Conservation (phyloP, 2,329 filamentous ascomycete genomes). For the Ilyonectria robusta region DNA sequence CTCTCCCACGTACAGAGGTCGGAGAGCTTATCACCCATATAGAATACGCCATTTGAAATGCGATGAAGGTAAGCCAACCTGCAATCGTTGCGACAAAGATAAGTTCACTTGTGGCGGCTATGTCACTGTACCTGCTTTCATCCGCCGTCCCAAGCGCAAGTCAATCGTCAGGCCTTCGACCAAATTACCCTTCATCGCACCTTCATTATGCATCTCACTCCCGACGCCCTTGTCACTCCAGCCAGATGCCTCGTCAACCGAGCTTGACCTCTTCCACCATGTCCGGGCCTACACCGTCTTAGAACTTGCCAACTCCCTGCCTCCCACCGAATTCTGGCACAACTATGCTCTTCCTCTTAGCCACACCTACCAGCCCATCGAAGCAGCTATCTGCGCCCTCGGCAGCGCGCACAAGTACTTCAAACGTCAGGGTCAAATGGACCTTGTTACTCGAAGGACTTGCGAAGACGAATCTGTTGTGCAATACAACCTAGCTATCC, state of each 20-base stretch:
- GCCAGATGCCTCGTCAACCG: background rate
- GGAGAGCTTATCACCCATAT: too few relatives aligned
- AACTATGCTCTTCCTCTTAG: background rate
- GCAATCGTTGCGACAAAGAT: slow-evolving; percentile 35
- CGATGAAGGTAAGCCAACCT: slow-evolving; percentile 46
- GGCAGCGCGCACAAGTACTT: slow-evolving; percentile 1
- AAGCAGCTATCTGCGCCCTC: background rate
- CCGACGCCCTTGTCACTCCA: background rate
- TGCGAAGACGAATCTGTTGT: background rate
- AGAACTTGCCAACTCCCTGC: slow-evolving; percentile 1
- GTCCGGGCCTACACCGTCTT: background rate
- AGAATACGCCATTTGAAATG: slow-evolving; percentile 46
- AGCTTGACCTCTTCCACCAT: background rate
- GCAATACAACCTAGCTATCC: background rate
- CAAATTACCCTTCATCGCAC: too few relatives aligned
- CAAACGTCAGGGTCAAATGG: background rate
- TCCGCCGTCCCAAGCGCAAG: too few relatives aligned
- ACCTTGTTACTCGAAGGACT: background rate
- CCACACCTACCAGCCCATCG: background rate
- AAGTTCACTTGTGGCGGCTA: slow-evolving; percentile 43
- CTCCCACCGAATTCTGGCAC: background rate
- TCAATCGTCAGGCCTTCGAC: too few relatives aligned
- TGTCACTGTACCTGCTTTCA: background rate
- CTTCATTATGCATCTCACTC: too few relatives aligned
- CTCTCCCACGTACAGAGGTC: too few relatives aligned